Base-by-base conservation (phyloP, 768 basidiomycete species). In the Tylopilus intermedius region DNA sequence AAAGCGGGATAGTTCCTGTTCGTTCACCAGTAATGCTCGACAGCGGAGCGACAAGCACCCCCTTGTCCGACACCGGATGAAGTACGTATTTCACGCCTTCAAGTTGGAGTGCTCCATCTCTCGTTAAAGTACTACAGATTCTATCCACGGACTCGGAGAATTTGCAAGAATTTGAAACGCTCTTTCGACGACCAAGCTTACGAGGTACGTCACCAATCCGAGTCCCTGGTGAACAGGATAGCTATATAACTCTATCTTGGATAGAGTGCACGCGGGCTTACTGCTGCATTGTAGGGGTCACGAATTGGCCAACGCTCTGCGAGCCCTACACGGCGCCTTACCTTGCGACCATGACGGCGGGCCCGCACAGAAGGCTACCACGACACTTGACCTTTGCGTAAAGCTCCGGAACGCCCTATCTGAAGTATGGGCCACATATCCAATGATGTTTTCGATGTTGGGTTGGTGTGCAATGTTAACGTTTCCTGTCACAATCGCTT, bases 131-230 rank as follows among this genome's bases (percentile, higher is more conserved):
- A 37, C 45, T 5, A 14, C 48, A 87, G 84, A 79, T 86, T 50
- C 67, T 86, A n/a, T 68, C 77, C 0, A 72, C 72, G 27, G 56
- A 74, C 18, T 18, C 18, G 18, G 18, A 18, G 21, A 77, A 82
- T 58, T 33, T 72, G 27, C 76, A 78, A 45, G 74, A 74, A 39
- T 71, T 94, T 2, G 79, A 84, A 18, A 75, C 71, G 47, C 22
- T 82, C 90, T 9, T 78, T 82, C 0, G 86, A 90, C 55, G 90
- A 91, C 60, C 87, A 90, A 63, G 83, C 86, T 1, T 90, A 85
- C 56, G 85, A 89, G 64, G 92, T 91, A 58, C 54, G 83, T 66
- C 9, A 14, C 30, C 5, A 1, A 41, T 39, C 32, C 38, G 18
- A 18, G 18, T 18, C 18, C 18, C 6, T 43, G 8, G 2, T 26